Base-by-base conservation (phyloP, 225 moss, liverwort and hornwort species). In the Marchantia polymorpha region DNA sequence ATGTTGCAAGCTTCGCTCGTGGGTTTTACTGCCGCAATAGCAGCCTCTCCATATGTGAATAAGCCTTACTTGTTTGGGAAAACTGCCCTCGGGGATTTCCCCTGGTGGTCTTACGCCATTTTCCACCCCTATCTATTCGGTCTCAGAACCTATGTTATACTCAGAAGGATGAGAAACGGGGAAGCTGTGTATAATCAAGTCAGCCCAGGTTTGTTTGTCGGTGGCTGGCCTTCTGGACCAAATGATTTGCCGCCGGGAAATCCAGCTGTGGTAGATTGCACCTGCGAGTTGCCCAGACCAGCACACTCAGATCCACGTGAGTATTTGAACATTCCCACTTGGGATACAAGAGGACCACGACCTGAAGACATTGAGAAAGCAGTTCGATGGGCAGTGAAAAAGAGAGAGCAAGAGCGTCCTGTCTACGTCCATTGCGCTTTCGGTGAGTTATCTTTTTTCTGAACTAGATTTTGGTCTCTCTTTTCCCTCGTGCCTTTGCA, bases 401-500 rank as follows among this genome's bases (percentile, higher is more conserved):
- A 90, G 54, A 82, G 76, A 23, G 69, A 65, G 39, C 82, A 84
- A 64, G 82, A 76, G 16, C 81, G 83, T 60, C 79, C 84, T 10
- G 16, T 94, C 39, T 91, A 87, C 59, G 46, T 94, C 6, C 97
- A 93, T 75, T 99, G 97, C 64, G 97, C 97, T 68, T 99, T 99
- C 58, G 97, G 94, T 94, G 64, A 80, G 85, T 86, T 10, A 73
- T 30, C 64, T 12, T 58, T 19, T 76, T 31, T 52, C 61, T 76
- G 56, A 22, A 58, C 51, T 26, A 46, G 7, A 5, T 63, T 73
- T 64, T 48, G 6, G 60, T 52, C 29, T 59, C 31, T 49, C 17
- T 56, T 83, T 56, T 83, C 56, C 10, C 2, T 5, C 39, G 3
- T 39, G 39, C 39, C 39, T 2, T 39, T 39, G 39, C 39, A 39